phyloP scores from a whole-genome alignment of 2,329 filamentous ascomycete species.

The Chaetomiaceae sp. region DNA sequence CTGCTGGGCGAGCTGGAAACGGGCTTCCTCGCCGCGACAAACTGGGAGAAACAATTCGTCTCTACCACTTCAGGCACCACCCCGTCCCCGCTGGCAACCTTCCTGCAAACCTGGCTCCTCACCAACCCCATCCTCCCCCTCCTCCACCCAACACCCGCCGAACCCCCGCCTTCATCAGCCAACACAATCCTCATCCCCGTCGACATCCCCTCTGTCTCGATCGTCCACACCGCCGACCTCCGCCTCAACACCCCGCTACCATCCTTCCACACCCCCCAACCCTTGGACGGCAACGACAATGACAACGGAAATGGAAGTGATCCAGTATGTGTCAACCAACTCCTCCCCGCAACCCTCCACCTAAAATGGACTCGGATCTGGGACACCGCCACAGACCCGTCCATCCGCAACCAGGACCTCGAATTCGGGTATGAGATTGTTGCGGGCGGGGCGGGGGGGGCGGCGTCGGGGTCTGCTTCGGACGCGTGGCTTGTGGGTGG shows the following conservation, averaged over 20 bases:
- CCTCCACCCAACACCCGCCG: constrained; percentile 29
- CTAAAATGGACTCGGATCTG: constrained; percentile 60
- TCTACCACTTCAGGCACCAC: constrained; percentile 34
- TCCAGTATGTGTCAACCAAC: constrained; percentile 59
- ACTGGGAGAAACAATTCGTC: constrained; percentile 46
- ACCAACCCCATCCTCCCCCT: constrained; percentile 32
- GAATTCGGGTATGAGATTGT: constrained; percentile 82
- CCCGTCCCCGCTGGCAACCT: constrained; percentile 29
- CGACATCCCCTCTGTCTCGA: constrained; percentile 75
- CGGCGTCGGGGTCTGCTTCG: too few species aligned
- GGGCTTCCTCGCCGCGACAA: constrained; percentile 39
- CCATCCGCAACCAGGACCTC: constrained; percentile 40
- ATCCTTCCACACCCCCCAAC: constrained; percentile 26
- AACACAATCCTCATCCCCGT: constrained; percentile 78
- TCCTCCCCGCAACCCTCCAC: constrained; percentile 57
- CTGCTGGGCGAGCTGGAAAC: constrained; percentile 50
- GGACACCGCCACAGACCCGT: constrained; percentile 41
- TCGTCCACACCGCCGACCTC: constrained; percentile 76
- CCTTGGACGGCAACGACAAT: too few species aligned
- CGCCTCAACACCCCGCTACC: constrained; percentile 42
- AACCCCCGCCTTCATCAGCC: constrained; percentile 22
- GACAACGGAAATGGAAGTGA: too few species aligned
- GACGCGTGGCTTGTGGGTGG: constrained; percentile 84
- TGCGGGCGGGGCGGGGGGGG: constrained; percentile 27
- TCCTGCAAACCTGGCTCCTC: constrained; percentile 37